Evolutionary conservation across 768 basidiomycete genomes (phyloP), one percentile per base, ranked within the genome.

Genomic region (Mycena belliarum): DNA sequence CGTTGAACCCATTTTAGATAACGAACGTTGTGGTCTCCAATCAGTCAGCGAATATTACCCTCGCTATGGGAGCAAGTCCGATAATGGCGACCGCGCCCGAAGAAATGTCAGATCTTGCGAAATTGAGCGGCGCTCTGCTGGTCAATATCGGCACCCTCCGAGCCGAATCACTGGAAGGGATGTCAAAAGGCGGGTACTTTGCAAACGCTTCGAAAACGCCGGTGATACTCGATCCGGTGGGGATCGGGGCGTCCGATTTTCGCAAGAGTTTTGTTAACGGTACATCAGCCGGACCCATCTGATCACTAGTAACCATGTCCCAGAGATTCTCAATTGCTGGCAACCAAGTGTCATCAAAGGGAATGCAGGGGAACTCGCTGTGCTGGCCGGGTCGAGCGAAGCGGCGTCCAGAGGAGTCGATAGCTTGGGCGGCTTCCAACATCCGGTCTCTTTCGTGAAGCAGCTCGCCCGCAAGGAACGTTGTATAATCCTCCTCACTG

Each of bases 301-400:
- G 10, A 23, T 9, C 38, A 12, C 41, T 32, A 24, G 29, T 4
- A 29, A 26, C 28, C n/a, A 5, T 14, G n/a, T 66, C 16, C 47
- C 69, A 85, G 91, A 85, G 53, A 77, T 96, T 14, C 72, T 96
- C 20, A 76, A 88, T 56, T 72, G 75, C 23, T 96, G 89, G 84
- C 93, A 95, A 71, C 85, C 88, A 12, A 87, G 89, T 18, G 89
- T 96, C 21, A 95, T 98, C 72, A 98, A 98, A 72, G 95, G 95
- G 4, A 97, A 98, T 67, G 89, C 93, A 0, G 91, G 83, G 16
- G 95, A 98, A 73, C 85, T 98, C 21, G 93, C 87, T 0, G 82
- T 89, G 0, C 70, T 96, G 11, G 83, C 86, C 2, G 81, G 87
- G n/a, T 90, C 89, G 0, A 70, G 70, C 15, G 95, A 95, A 77